Conservation (phyloP, 2,329 filamentous ascomycete genomes). For the Aspergillus japonicus region DNA sequence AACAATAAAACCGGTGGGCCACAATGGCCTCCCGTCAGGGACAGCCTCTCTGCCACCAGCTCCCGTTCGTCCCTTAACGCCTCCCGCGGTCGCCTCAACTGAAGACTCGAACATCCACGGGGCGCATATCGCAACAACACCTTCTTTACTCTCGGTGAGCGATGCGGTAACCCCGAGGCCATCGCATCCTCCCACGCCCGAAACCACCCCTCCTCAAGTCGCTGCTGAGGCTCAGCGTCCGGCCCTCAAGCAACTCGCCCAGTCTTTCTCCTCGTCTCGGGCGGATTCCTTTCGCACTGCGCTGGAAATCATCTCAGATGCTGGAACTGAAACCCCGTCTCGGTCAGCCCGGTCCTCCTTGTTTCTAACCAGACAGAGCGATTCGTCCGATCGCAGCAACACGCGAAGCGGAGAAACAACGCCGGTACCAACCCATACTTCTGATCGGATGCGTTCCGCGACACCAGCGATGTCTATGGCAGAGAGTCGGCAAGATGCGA, state of each 20-base stretch:
- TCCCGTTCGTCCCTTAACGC: constrained; percentile 39
- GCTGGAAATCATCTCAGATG: constrained; percentile 62
- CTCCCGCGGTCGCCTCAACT: constrained; percentile 33
- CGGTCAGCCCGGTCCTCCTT: constrained; percentile 22
- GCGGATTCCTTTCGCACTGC: constrained; percentile 73
- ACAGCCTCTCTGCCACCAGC: constrained; percentile 22
- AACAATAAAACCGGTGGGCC: constrained; percentile 23
- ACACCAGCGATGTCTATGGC: constrained; percentile 7
- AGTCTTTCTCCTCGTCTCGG: constrained; percentile 57
- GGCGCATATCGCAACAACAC: constrained; percentile 23
- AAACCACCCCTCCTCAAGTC: constrained; percentile 67
- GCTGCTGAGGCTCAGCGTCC: constrained; percentile 33
- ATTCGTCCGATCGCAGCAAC: constrained; percentile 18
- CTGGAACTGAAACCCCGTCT: constrained; percentile 48
- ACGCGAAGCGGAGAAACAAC: constrained; percentile 2
- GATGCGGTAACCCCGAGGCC: constrained; percentile 59
- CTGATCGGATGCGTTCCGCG: constrained; percentile 1
- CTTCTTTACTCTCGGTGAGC: constrained; percentile 25
- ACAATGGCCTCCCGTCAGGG: constrained; percentile 25
- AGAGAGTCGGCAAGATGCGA: constrained; percentile 30
- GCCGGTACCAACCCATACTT: not conserved
- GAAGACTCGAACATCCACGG: constrained; percentile 18
- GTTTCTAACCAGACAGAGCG: constrained; percentile 25
- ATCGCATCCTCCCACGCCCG: constrained; percentile 70
- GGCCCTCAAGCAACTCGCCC: constrained; percentile 52